Base-by-base conservation (phyloP, 139 green algal species). In the Picochlorum costavermella region DNA sequence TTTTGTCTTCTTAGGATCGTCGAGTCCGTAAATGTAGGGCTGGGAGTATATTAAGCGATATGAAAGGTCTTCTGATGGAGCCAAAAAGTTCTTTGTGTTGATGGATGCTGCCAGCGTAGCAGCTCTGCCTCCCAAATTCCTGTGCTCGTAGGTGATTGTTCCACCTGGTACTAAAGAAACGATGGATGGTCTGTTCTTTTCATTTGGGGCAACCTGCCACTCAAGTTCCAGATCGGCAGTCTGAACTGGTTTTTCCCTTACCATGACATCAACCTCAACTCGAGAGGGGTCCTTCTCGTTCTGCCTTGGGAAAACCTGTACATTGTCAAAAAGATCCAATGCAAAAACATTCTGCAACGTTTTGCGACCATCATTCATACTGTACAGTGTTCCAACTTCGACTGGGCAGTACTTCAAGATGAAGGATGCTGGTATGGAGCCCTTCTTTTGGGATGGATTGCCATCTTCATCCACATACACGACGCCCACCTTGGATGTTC, bases 271-370 rank as follows among this genome's bases (percentile, higher is more conserved):
- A 56, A 94, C 83, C 16, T 88, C 77, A 16, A 94, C 72, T 20
- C 73, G 63, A 5, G 58, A 73, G 40, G 70, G 72, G 50, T 89
- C 73, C 25, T 65, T 61, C 23, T 83, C 69, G 55, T 86, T 77
- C 6, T 81, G 83, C 13, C 61, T 57, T 8, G 75, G 84, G 37
- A 86, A 63, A n/a, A 85, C 73, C 78, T 92, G 82, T 9, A 91
- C 82, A 63, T 90, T 91, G 60, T 89, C 84, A 61, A 92, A 92
- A 4, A 94, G 72, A 61, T 88, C 74, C 56, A 89, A 44, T 5
- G 71, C 67, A 68, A 87, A 88, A 6, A 95, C 79, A 77, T 89
- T 84, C 23, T 83, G 75, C 65, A 94, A 76, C 28, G 79, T 84
- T 56, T 78, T 84, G 13, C 75, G 77, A 17, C 73, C 84, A 43